A percentile compares a stretch with the other conserved stretches of the same genome.
phyloP scores from a whole-genome alignment of 768 basidiomycete species.

The Peribolospora baueri region DNA sequence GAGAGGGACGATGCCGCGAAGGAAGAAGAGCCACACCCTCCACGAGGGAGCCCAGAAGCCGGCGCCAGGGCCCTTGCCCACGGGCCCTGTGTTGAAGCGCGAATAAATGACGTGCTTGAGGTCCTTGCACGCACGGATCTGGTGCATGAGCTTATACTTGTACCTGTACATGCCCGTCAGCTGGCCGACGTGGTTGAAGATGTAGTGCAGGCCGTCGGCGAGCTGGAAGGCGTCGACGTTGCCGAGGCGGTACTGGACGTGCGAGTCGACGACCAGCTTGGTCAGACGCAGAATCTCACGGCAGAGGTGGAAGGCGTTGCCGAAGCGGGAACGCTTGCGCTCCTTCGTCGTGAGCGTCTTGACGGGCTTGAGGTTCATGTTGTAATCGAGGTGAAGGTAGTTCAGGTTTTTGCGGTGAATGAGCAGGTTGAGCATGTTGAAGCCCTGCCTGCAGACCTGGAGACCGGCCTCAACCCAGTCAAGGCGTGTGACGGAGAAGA shows the following conservation, averaged over 20 bases:
- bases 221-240: conserved; percentile 99
- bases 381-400: conserved; percentile 87
- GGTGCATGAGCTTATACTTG: conserved; percentile 99
- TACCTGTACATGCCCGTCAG: conserved; percentile 99
- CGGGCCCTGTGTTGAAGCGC: conserved; percentile 97
- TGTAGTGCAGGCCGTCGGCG: conserved; percentile 93
- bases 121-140: conserved; percentile 99
- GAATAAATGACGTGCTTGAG: conserved; percentile 82
- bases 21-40: conserved; percentile 99
- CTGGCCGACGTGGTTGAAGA: conserved; percentile 89
- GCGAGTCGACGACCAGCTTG: conserved; percentile 93
- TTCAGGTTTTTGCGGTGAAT: conserved; percentile 73
- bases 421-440: conserved; percentile 95
- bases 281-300: conserved; percentile 94
- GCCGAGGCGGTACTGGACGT: conserved; percentile 93
- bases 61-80: conserved; percentile 94
- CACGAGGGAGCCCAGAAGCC: conserved; percentile 99
- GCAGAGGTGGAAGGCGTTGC: conserved; percentile 95
- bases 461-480: conserved; percentile 99
- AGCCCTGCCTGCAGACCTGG: conserved; percentile 94
- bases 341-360: conserved; percentile 97
- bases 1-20: conserved; percentile 93
- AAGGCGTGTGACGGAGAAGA: conserved; percentile 91
- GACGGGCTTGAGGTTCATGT: conserved; percentile 87
- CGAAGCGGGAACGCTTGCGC: conserved; percentile 97